phyloP scores from a whole-genome alignment of 2,329 filamentous ascomycete species.

The Talaromyces funiculosus region DNA sequence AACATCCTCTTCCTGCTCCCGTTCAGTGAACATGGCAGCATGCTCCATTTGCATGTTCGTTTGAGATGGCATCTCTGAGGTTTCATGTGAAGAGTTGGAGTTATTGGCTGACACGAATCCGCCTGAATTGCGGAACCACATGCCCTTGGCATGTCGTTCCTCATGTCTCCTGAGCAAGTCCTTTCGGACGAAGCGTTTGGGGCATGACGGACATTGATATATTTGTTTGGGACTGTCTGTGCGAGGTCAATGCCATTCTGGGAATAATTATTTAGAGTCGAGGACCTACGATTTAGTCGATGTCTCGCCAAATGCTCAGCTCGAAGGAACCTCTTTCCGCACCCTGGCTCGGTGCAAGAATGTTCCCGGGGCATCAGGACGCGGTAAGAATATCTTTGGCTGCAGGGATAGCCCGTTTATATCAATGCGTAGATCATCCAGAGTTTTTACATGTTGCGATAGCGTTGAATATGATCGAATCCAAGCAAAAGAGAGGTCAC shows the following conservation, averaged over 20 bases:
- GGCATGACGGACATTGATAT: constrained; percentile 18
- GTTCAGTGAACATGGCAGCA: constrained; percentile 13
- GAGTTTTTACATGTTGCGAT: not conserved
- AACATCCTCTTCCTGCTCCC: constrained; percentile 10
- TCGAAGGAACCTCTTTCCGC: constrained; percentile 18
- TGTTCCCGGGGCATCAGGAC: constrained; percentile 16
- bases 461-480: too few relatives aligned
- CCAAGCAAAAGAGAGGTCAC: not conserved
- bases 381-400: not conserved
- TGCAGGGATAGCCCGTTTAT: not conserved
- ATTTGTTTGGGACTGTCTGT: constrained; percentile 18
- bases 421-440: not conserved
- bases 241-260: not conserved
- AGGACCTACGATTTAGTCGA: constrained; percentile 17
- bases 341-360: constrained; percentile 17
- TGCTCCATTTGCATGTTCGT: not conserved
- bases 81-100: not conserved
- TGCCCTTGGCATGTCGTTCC: constrained; percentile 24
- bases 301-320: constrained; percentile 18
- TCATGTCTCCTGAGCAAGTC: constrained; percentile 24
- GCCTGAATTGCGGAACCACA: constrained; percentile 24
- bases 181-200: constrained; percentile 21
- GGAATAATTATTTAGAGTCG: not conserved
- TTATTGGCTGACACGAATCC: constrained; percentile 13
- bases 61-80: not conserved